Conservation (phyloP, 805 yeast genomes). For the Candida dendrica region DNA sequence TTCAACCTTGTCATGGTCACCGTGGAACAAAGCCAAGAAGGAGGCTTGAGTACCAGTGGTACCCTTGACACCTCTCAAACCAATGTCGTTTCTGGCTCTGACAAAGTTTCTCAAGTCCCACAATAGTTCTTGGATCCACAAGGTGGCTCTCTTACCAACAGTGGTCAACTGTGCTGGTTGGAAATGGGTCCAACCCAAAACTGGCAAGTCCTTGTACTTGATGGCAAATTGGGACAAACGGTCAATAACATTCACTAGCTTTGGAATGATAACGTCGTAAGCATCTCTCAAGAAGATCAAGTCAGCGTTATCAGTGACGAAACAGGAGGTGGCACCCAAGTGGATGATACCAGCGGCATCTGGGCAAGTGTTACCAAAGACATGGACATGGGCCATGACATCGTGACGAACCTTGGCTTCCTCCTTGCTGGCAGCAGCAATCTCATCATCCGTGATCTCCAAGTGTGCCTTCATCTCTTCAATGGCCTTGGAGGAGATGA, state of each 20-base stretch:
- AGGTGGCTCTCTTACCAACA: constrained; percentile 94
- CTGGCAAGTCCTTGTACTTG: constrained; percentile 91
- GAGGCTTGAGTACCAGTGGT: constrained; percentile 99
- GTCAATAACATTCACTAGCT: constrained; percentile 91
- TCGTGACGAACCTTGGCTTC: constrained; percentile 98
- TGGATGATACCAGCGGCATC: constrained; percentile 97
- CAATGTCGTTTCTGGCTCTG: constrained; percentile 94
- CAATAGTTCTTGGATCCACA: constrained; percentile 94
- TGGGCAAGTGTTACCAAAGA: constrained; percentile 87
- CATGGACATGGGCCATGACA: constrained; percentile 98
- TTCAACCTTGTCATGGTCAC: constrained; percentile 95
- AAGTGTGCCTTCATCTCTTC: constrained; percentile 76
- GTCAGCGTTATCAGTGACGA: constrained; percentile 96
- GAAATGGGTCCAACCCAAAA: constrained; percentile 98
- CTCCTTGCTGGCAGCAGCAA: constrained; percentile 80
- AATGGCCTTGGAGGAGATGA: constrained; percentile 87
- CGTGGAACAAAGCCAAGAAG: constrained; percentile 89
- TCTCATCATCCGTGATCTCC: constrained; percentile 86
- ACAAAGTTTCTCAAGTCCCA: constrained; percentile 96
- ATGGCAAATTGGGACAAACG: constrained; percentile 83
- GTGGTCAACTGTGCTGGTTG: constrained; percentile 99
- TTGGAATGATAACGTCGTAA: constrained; percentile 86
- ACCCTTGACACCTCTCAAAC: constrained; percentile 97
- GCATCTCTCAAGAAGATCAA: constrained; percentile 95
- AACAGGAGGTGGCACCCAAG: constrained; percentile 97